Conservation (phyloP, 805 yeast genomes). For the Starmera caribaea region DNA sequence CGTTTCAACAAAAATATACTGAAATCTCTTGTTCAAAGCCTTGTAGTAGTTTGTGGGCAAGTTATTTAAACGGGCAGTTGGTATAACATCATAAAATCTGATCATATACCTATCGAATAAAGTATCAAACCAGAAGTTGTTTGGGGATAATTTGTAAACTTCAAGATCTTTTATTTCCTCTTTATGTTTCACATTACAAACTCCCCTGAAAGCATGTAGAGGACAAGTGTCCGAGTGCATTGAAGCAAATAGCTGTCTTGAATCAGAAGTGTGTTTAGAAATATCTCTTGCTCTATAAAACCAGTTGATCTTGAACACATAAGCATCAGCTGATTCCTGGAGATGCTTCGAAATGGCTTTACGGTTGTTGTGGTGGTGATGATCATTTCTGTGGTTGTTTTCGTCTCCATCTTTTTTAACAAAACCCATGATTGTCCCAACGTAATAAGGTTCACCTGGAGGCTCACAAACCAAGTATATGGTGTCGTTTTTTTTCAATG, state of each 20-base stretch:
- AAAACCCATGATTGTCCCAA: slow-evolving; percentile 79
- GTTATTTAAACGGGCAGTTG: slow-evolving; percentile 47
- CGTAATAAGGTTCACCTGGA: slow-evolving; percentile 88
- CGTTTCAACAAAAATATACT: slow-evolving; percentile 64
- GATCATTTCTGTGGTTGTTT: slow-evolving; percentile 1
- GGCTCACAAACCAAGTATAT: slow-evolving; percentile 86
- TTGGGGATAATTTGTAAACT: slow-evolving; percentile 46
- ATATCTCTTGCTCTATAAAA: slow-evolving; percentile 84
- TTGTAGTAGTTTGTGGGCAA: slow-evolving; percentile 50
- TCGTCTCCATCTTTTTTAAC: slow-evolving; percentile 25
- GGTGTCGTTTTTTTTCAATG: slow-evolving; percentile 35
- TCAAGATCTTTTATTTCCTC: slow-evolving; percentile 48
- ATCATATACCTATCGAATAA: slow-evolving; percentile 81
- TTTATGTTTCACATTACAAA: slow-evolving; percentile 58
- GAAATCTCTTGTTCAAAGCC: slow-evolving; percentile 59
- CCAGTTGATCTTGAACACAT: slow-evolving; percentile 74
- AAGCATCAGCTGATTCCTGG: slow-evolving; percentile 40
- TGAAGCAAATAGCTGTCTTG: slow-evolving; percentile 73
- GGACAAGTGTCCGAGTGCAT: slow-evolving; percentile 85
- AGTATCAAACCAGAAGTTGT: slow-evolving; percentile 75
- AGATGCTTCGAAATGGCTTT: slow-evolving; percentile 10
- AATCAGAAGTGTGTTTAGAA: slow-evolving; percentile 53
- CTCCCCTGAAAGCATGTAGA: slow-evolving; percentile 62
- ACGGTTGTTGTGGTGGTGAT: slow-evolving; percentile 1
- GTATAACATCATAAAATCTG: slow-evolving; percentile 68